phyloP scores from a whole-genome alignment of 768 basidiomycete genomes.

The Suillus clintonianus region DNA sequence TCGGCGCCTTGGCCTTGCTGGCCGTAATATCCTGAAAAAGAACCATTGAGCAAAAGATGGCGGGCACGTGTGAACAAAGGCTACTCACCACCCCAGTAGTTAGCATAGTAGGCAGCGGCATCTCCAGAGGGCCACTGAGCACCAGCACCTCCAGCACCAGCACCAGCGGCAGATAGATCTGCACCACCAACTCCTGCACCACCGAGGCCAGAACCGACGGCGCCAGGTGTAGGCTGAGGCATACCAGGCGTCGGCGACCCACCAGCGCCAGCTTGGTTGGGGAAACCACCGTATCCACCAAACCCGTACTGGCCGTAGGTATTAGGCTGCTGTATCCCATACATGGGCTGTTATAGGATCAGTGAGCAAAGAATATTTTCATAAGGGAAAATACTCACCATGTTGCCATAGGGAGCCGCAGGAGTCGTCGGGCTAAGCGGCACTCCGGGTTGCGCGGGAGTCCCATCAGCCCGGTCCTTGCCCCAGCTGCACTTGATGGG shows the following conservation, averaged over 20 bases:
- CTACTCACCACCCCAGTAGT: slow-evolving; percentile 80
- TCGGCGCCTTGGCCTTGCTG: slow-evolving; percentile 67
- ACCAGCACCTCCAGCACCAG: slow-evolving; percentile 59
- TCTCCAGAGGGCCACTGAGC: slow-evolving; percentile 79
- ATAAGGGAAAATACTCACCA: slow-evolving; percentile 48
- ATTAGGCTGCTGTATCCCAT: slow-evolving; percentile 84
- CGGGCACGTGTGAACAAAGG: background rate
- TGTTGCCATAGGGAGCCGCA: slow-evolving; percentile 69
- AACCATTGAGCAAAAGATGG: slow-evolving; percentile 8
- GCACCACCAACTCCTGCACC: slow-evolving; percentile 58
- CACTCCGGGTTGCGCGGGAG: slow-evolving; percentile 46
- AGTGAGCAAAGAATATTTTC: slow-evolving; percentile 7
- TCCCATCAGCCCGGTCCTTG: slow-evolving; percentile 86
- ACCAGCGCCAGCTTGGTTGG: slow-evolving; percentile 55
- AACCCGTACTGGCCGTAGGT: slow-evolving; percentile 78
- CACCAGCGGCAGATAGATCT: slow-evolving; percentile 49
- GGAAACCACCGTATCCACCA: slow-evolving; percentile 71
- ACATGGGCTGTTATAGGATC: slow-evolving; percentile 65
- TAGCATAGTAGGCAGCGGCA: slow-evolving; percentile 76
- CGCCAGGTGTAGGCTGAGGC: slow-evolving; percentile 59
- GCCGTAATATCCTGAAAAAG: slow-evolving; percentile 70
- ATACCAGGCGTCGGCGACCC: slow-evolving; percentile 39
- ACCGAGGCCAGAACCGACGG: slow-evolving; percentile 55
- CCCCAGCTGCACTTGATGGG: slow-evolving; percentile 99
- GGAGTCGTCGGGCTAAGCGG: slow-evolving; percentile 65